Conservation (phyloP, 1,284 basidiomycete genomes). For the Porodaedalea pini region DNA sequence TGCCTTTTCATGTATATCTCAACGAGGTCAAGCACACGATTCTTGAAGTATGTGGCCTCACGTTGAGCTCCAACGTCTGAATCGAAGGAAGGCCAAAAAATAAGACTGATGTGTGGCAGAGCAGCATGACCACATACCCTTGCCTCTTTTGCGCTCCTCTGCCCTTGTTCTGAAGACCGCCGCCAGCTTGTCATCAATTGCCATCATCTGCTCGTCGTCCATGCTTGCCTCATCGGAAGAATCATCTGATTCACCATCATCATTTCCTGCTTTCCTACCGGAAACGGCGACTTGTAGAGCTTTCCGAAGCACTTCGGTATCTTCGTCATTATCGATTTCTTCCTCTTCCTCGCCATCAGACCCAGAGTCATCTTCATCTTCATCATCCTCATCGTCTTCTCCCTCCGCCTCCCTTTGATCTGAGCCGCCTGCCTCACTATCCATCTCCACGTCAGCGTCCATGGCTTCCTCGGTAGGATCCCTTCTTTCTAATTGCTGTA, state of each 20-base stretch:
- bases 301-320: conserved; percentile 66
- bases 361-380: conserved; percentile 32
- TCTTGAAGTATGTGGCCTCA: conserved; percentile 92
- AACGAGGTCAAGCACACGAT: conserved; percentile 88
- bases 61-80: conserved; percentile 65
- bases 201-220: conserved; percentile 98
- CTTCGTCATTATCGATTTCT: conserved; percentile 39
- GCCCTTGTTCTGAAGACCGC: conserved; percentile 78
- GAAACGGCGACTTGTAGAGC: conserved; percentile 79
- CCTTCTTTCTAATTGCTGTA: conserved; percentile 77
- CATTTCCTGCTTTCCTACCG: conserved; percentile 60
- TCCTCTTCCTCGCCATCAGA: conserved; percentile 35
- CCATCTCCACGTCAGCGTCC: conserved; percentile 42
- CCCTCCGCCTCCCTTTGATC: conserved; percentile 39
- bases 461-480: conserved; percentile 55
- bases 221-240: conserved; percentile 67
- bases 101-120: conserved; percentile 1
- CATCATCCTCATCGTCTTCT: conserved; percentile 46
- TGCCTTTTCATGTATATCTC: conserved; percentile 82
- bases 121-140: conserved; percentile 44
- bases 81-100: neutral
- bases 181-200: conserved; percentile 89
- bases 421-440: conserved; percentile 37
- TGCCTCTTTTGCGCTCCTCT: conserved; percentile 56
- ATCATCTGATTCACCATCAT: conserved; percentile 44